Base-by-base conservation (phyloP, 1,139 yeast genomes). In the Pneumocystis jirovecii region DNA sequence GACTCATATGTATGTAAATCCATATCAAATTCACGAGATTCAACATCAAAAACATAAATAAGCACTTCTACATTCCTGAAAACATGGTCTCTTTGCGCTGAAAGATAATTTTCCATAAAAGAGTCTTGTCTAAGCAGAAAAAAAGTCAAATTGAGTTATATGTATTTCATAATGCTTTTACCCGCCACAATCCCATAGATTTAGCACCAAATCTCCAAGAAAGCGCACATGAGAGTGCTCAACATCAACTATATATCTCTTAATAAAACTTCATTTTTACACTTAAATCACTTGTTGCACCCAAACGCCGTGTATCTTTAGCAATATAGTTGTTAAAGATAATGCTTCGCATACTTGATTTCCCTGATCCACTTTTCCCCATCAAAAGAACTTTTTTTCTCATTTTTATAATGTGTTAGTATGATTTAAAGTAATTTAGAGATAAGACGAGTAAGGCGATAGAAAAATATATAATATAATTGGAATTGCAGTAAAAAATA, bases 291-390 rank as follows among this genome's bases (percentile, higher is more conserved):
- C 63, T 91, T 0, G 98, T 93, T 34, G 98, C 98, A 0, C 98
- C 98, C 19, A 93, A 77, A 68, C 98, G 80, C 70, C 97, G 81
- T 1, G 99, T 93, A 73, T 93, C 98, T 73, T 91, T 89, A 0
- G 99, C 98, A 2, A 96, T 88, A 76, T 93, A 95, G 74, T 95
- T 93, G 73, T 93, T 73, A 40, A 93, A 93, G 70, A 93, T 93
- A 69, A 93, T 93, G 63, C 96, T 89, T 71, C 98, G 80, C 99
- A 93, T 93, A 12, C 97, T 90, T 6, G 96, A 89, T 75, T 93
- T 93, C 1, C 99, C 99, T 8, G 96, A 89, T 63, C 99, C 97
- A 34, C 96, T 86, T 64, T 97, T 87, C 77, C 98, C 98, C 93
- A 50, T 50, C 4, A 50, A 19, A 50, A 50, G 57, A 3, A 50